Percentiles rank a stretch among this genome's conserved stretches.
These are phyloP conservation scores for Rauvolfia tetraphylla DNA, from an alignment of 257 asterid species.

Conservation along the genomic window DNA sequence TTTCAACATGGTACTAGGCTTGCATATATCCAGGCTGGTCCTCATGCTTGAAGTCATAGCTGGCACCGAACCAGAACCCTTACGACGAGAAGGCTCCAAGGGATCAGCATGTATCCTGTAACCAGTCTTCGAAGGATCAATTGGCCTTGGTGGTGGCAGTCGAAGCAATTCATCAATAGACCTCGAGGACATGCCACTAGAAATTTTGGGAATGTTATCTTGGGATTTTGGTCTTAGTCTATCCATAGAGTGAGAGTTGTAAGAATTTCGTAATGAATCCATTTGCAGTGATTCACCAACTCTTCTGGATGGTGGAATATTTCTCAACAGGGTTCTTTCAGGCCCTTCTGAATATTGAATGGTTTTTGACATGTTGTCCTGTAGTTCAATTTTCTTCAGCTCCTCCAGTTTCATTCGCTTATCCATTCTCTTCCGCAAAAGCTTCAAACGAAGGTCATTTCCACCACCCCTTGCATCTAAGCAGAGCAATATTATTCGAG, in stretches of 20 bases:
- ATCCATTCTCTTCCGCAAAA: constrained; percentile 46
- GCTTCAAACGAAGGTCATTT: constrained; percentile 56
- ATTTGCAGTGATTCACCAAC: constrained; percentile 17
- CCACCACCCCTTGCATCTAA: constrained; percentile 35
- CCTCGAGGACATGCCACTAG: constrained; percentile 33
- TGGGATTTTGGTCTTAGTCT: constrained; percentile 32
- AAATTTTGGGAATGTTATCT: constrained; percentile 18
- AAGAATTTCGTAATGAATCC: constrained; percentile 36
- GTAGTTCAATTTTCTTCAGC: constrained; percentile 31
- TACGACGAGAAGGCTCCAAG: constrained; percentile 28
- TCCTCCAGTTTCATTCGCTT: constrained; percentile 35
- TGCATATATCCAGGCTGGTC: constrained; percentile 26
- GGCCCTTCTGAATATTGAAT: constrained; percentile 33
- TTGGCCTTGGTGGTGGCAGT: constrained; percentile 26
- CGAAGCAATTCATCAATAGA: constrained; percentile 30
- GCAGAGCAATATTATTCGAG: constrained; percentile 15
- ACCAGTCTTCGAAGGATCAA: constrained; percentile 26
- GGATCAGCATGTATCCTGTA: constrained; percentile 15
- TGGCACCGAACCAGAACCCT: constrained; percentile 29
- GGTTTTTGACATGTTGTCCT: constrained; percentile 36
- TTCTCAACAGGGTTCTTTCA: constrained; percentile 22
- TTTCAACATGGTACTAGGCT: constrained; percentile 37
- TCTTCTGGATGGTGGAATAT: constrained; percentile 21
- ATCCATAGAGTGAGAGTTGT: constrained; percentile 33
- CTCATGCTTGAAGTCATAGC: constrained; percentile 16